Evolutionary conservation across 257 asterid genomes (phyloP), one percentile per base, ranked within the genome.

Genomic region (Solanum raphanifolium): DNA sequence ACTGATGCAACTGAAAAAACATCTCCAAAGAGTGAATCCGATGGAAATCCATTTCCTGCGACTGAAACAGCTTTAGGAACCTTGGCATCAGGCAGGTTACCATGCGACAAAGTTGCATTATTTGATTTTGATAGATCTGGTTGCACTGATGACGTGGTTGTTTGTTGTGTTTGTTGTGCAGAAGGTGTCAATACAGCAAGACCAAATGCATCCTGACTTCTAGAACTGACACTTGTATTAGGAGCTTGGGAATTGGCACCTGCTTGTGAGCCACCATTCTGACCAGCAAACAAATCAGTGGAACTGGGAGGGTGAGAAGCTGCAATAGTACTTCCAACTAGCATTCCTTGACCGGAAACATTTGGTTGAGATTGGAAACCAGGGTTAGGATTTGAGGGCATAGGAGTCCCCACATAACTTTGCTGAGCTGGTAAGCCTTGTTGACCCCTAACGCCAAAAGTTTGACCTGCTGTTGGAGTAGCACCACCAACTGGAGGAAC

Each of bases 1-100:
- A 92, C 83, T 4, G 95, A 84, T 62, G 92, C 79, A 21, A 86
- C 94, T 68, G 97, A 92, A 90, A 94, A 93, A 62, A 91, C 93
- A 89, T 94, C 95, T 91, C 94, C 98, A 92, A 92, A 94, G 52
- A 88, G 88, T 15, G 94, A 88, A 91, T 91, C 94, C 3, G 93
- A 85, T 36, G 93, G 88, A 88, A 92, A 87, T 52, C 96, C 98
- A 90, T 95, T 95, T 90, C 94, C 98, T 48, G 93, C 46, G 34
- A 93, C 88, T 75, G 94, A 68, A 90, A 73, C 91, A 83, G 92
- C 78, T 90, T 87, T 95, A 39, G 91, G 85, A 82, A 89, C 93
- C 84, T 90, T 92, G 83, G 74, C 91, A 62, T 89, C 94, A 88
- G 46, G 94, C 88, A 91, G 94, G 90, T 91, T 86, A 84, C 86